Base-by-base conservation (phyloP, 129 eudicot species). In the Flaveria bidentis region DNA sequence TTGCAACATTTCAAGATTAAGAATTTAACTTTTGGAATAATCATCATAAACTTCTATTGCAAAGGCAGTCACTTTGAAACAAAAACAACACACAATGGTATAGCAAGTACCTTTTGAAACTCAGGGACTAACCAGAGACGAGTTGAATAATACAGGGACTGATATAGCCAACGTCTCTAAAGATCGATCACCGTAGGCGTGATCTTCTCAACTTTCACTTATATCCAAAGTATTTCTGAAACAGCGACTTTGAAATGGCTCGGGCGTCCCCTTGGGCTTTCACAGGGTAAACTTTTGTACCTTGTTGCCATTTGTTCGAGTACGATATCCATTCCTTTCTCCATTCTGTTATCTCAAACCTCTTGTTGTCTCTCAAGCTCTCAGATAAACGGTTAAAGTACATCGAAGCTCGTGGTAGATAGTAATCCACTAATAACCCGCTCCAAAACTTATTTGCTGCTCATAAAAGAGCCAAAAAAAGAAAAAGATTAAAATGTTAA, bases 371-470 rank as follows among this genome's bases (percentile, higher is more conserved):
- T 36, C 58, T 84, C 78, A 94, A 76, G 84, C 90, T 83, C 81
- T 61, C 79, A 6, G 81, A 81, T 71, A 94, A 61, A 62, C 66
- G 87, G 14, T 69, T 60, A n/a, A 94, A 90, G 74, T 91, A 94
- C 85, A 85, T 81, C 1, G 87, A 81, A 17, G 99, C 99, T 20
- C 99, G 90, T 16, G 97, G 97, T 74, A 94, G 85, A 86, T 94
- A 87, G 80, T 94, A 94, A 23, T 74, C 86, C 47, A 73, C 88
- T 39, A 91, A 76, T 14, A 94, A 80, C 65, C 99, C 97, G 57
- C 97, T 91, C 97, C 99, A 94, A 66, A 91, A 87, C 84, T 94
- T 94, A 86, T 94, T 94, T 15, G 99, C 97, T 94, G 86, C 45
- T 9, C 53, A 63, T 49, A 71, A 60, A 79, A 66, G 44, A 4